Evolutionary conservation across 164 flowering plant species (phyloP).

Genomic region (Annona cherimola): DNA sequence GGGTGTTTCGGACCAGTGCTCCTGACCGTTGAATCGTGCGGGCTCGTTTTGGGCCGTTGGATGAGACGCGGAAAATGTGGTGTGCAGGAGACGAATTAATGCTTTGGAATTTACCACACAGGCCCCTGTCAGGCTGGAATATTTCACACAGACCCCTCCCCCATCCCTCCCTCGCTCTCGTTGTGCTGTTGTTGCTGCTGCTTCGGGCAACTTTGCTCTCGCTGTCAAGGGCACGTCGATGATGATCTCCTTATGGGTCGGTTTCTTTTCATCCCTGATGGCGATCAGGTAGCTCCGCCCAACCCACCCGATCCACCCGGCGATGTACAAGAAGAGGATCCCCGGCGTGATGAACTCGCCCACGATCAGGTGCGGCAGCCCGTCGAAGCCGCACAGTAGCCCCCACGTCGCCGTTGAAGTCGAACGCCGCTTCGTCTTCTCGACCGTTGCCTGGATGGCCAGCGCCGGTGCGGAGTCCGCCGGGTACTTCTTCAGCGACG

Average conservation of each 20-base stretch:
- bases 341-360: conserved; percentile 99
- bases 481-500: conserved; percentile 69
- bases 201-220: too few species aligned
- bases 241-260: conserved; percentile 92
- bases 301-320: conserved; percentile 99
- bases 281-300: conserved; percentile 96
- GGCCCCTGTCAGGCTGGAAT: too few species aligned
- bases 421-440: conserved; percentile 84
- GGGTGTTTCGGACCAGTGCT: too few species aligned
- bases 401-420: conserved; percentile 81
- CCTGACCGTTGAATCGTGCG: too few species aligned
- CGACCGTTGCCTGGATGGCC: conserved; percentile 89
- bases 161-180: too few species aligned
- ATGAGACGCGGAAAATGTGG: too few species aligned
- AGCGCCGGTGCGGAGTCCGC: conserved; percentile 95
- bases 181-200: too few species aligned
- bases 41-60: too few species aligned
- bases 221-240: conserved; percentile 87
- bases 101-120: too few species aligned
- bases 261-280: conserved; percentile 86
- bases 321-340: conserved; percentile 85
- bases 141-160: too few species aligned
- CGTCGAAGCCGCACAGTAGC: conserved; percentile 85
- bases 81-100: too few species aligned
- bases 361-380: conserved; percentile 95